phyloP scores from a whole-genome alignment of 257 asterid species.

The Salvia splendens region DNA sequence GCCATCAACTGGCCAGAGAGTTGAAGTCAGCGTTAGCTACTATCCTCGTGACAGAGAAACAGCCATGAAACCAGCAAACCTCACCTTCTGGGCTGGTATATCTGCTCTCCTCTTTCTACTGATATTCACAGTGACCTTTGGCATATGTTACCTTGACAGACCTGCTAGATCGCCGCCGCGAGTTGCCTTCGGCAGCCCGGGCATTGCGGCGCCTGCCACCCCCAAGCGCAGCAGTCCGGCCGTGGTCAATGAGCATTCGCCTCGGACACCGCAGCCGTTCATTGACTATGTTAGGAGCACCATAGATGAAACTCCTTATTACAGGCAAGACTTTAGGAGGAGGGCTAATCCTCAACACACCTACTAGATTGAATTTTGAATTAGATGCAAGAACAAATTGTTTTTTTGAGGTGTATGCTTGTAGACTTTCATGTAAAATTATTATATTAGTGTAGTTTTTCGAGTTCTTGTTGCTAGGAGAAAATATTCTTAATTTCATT shows the following conservation, averaged over 20 bases:
- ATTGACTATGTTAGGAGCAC: slow-evolving; percentile 81
- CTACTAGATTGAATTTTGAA: slow-evolving; percentile 41
- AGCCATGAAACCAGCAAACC: slow-evolving; percentile 16
- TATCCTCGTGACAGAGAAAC: slow-evolving; percentile 50
- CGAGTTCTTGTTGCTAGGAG: slow-evolving; percentile 2
- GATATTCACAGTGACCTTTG: slow-evolving; percentile 30
- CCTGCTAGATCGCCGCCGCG: slow-evolving; percentile 39
- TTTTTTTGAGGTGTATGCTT: slow-evolving; percentile 9
- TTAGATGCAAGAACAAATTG: slow-evolving; percentile 24
- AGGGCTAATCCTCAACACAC: slow-evolving; percentile 78
- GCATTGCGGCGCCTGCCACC: slow-evolving; percentile 55
- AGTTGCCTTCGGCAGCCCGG: slow-evolving; percentile 34
- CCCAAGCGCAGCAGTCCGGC: slow-evolving; percentile 57
- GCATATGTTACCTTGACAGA: slow-evolving; percentile 43
- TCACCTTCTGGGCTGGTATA: slow-evolving; percentile 35
- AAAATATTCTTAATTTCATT: no score
- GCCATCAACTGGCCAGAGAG: slow-evolving; percentile 75
- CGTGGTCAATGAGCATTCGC: slow-evolving; percentile 55
- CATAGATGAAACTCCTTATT: slow-evolving; percentile 86
- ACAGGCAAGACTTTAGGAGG: slow-evolving; percentile 76
- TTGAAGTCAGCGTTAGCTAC: slow-evolving; percentile 53
- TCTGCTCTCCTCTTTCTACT: slow-evolving; percentile 32
- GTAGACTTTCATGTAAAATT: slow-evolving; percentile 25
- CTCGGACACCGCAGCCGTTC: slow-evolving; percentile 92
- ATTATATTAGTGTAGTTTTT: background rate